Evolutionary conservation across 78 protist species (phyloP).

Genomic region (Dictyostelium firmibasis): DNA sequence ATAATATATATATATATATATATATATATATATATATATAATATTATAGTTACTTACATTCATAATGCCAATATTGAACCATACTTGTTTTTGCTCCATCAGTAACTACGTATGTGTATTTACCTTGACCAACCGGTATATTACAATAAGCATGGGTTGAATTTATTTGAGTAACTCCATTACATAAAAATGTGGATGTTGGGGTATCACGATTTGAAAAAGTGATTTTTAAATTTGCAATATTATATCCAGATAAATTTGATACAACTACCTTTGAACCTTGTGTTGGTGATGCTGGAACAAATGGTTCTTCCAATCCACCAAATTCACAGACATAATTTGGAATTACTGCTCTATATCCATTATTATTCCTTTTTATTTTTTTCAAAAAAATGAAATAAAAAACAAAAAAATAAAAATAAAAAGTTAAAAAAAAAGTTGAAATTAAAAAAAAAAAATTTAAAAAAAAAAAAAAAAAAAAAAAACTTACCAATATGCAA

Average conservation of each 20-base stretch:
- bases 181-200: neutral
- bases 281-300: neutral
- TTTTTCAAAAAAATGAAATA: neutral
- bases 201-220: neutral
- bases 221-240: neutral
- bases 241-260: neutral
- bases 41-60: neutral
- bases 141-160: neutral
- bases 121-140: constrained; percentile 6
- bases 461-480: neutral
- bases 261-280: neutral
- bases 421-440: neutral
- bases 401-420: neutral
- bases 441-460: neutral
- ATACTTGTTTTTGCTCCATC: neutral
- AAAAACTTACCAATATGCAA: neutral
- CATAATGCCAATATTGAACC: constrained; percentile 8
- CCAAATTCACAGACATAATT: constrained; percentile 36
- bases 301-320: constrained; percentile 32
- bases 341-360: neutral
- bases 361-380: constrained; percentile 23
- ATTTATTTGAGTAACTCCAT: neutral
- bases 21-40: neutral
- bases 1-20: neutral
- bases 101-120: neutral